Evolutionary conservation across 306 rosid genomes (phyloP).

Genomic region (Casuarina cunninghamiana): DNA sequence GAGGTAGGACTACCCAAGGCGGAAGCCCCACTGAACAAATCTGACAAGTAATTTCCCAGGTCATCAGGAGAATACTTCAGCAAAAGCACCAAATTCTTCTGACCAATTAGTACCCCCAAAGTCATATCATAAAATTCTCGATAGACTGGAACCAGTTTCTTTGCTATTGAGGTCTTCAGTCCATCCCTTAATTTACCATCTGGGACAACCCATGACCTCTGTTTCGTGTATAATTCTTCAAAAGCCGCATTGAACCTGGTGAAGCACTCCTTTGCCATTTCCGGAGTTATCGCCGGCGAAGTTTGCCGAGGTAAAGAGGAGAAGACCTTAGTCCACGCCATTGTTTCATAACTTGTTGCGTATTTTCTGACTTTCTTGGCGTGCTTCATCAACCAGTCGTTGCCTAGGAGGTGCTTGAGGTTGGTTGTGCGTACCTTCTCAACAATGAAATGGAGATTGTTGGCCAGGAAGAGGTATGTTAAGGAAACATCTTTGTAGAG

Average conservation of each 20-base stretch:
- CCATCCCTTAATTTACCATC: constrained; percentile 45
- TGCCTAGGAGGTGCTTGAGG: constrained; percentile 39
- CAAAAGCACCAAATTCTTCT: constrained; percentile 28
- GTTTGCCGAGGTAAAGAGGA: constrained; percentile 32
- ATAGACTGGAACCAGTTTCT: constrained; percentile 40
- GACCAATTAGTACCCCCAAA: constrained; percentile 11
- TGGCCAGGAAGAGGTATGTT: constrained; percentile 51
- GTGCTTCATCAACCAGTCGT: constrained; percentile 43
- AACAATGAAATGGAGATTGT: constrained; percentile 48
- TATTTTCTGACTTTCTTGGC: constrained; percentile 33
- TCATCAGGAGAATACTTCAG: constrained; percentile 47
- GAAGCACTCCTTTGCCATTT: constrained; percentile 31
- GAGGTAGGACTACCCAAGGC: constrained; percentile 20
- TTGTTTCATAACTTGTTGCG: constrained; percentile 41
- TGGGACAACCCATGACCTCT: constrained; percentile 44
- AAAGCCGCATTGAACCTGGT: constrained; percentile 40
- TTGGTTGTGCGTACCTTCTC: constrained; percentile 37
- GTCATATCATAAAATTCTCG: constrained; percentile 33
- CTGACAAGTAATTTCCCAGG: constrained; percentile 54
- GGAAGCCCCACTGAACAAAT: constrained; percentile 48
- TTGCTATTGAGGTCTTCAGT: constrained; percentile 44
- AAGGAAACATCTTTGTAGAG: constrained; percentile 46
- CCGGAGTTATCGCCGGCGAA: constrained; percentile 18
- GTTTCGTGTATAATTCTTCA: constrained; percentile 47
- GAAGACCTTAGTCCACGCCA: constrained; percentile 49